These are phyloP conservation scores for Somion occarium DNA, from an alignment of 1,284 basidiomycete species.

Conservation along the genomic window DNA sequence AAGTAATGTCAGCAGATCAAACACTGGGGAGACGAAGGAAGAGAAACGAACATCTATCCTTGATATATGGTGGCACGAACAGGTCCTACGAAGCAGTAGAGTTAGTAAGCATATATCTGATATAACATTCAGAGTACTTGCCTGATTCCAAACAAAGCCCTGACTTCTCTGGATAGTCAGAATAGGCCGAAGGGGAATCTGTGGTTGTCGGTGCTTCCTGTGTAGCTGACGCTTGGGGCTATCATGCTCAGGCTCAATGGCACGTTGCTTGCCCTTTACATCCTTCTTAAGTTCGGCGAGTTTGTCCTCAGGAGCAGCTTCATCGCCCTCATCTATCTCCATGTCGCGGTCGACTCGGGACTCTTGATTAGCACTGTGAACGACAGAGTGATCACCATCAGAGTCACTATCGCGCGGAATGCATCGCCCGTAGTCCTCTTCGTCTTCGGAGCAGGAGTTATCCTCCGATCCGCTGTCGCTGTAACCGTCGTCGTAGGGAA, in stretches of 20 bases:
- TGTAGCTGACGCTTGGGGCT: conserved; percentile 45
- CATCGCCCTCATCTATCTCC: conserved; percentile 49
- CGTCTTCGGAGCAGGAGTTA: conserved; percentile 66
- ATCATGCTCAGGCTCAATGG: conserved; percentile 55
- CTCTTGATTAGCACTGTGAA: conserved; percentile 29
- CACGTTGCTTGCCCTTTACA: conserved; percentile 74
- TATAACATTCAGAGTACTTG: conserved; percentile 27
- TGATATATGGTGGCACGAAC: conserved; percentile 81
- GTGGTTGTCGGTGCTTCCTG: conserved; percentile 52
- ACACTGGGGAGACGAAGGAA: conserved; percentile 12
- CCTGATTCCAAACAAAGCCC: conserved; percentile 88
- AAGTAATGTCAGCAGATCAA: conserved; percentile 15
- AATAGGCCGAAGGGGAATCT: conserved; percentile 68
- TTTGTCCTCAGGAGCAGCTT: conserved; percentile 32
- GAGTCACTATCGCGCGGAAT: conserved; percentile 24
- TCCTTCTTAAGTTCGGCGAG: conserved; percentile 46
- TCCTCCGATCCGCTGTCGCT: conserved; percentile 40
- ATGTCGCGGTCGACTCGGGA: conserved; percentile 45
- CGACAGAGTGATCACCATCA: conserved; percentile 25
- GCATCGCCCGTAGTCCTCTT: conserved; percentile 49
- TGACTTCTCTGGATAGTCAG: conserved; percentile 79
- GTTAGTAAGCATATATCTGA: conserved; percentile 8
- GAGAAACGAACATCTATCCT: conserved; percentile 71
- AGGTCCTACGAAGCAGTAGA: conserved; percentile 47
- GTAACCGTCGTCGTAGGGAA: conserved; percentile 49